These are phyloP conservation scores for Stachybotrys echinatus DNA, from an alignment of 2,329 filamentous ascomycete species.

Conservation along the genomic window DNA sequence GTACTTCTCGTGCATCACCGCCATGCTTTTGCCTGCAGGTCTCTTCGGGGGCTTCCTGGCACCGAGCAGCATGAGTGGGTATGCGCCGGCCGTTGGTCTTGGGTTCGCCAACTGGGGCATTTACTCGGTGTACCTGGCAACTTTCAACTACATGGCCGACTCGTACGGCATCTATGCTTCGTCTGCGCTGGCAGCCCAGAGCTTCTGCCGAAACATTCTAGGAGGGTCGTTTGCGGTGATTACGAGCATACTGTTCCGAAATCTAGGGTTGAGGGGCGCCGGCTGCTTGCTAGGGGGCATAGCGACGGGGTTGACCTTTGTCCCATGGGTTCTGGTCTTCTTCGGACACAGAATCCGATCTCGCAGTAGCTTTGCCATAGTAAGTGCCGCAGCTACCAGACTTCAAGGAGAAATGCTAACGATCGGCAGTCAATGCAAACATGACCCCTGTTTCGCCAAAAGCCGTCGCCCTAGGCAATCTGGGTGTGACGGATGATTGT, in stretches of 20 bases:
- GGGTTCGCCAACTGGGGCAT: conserved; percentile 78
- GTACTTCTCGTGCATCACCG: conserved; percentile 77
- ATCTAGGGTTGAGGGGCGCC: conserved; percentile 65
- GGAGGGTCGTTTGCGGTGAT: conserved; percentile 78
- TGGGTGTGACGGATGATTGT: too few species aligned
- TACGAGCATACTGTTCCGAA: conserved; percentile 65
- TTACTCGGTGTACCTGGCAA: conserved; percentile 78
- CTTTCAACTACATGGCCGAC: conserved; percentile 91
- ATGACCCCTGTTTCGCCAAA: background rate
- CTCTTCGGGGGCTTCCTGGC: conserved; percentile 49
- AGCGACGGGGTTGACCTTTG: conserved; percentile 61
- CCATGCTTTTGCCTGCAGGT: conserved; percentile 69
- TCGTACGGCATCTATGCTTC: conserved; percentile 81
- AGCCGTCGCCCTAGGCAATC: too few species aligned
- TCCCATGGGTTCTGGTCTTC: conserved; percentile 83
- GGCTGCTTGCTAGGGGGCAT: conserved; percentile 74
- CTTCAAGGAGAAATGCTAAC: background rate
- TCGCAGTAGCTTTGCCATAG: conserved; percentile 70
- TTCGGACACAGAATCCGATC: conserved; percentile 72
- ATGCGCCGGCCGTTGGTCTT: conserved; percentile 49
- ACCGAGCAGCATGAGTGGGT: conserved; percentile 15
- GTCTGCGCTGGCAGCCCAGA: conserved; percentile 81
- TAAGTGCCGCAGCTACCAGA: conserved; percentile 26
- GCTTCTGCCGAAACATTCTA: conserved; percentile 78
- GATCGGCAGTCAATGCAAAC: background rate